phyloP scores from a whole-genome alignment of 2,329 filamentous ascomycete species.

The Scytalidium sp. region DNA sequence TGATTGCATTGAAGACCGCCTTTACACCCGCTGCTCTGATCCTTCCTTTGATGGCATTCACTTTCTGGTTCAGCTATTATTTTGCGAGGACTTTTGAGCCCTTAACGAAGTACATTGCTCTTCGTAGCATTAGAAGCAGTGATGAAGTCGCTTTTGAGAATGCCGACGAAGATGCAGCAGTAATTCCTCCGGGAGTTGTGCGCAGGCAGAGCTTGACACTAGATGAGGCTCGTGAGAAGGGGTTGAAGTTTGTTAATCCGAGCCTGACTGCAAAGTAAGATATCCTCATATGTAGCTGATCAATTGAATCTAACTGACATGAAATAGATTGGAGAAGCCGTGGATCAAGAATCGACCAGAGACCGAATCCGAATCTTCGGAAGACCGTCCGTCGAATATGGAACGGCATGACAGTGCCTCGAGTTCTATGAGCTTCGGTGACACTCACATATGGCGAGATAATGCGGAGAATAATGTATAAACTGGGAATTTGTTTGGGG shows the following conservation, averaged over 20 bases:
- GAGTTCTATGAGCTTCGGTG: conserved; percentile 45
- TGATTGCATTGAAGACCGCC: conserved; percentile 71
- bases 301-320: conserved; percentile 8
- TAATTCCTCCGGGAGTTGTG: conserved; percentile 17
- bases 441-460: conserved; percentile 49
- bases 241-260: conserved; percentile 71
- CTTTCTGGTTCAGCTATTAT: conserved; percentile 85
- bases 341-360: conserved; percentile 51
- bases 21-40: conserved; percentile 72
- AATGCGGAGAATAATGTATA: conserved; percentile 29
- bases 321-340: conserved; percentile 58
- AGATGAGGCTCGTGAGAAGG: conserved; percentile 70
- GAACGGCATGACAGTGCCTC: conserved; percentile 34
- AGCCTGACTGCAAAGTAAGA: conserved; percentile 66
- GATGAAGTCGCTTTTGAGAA: conserved; percentile 45
- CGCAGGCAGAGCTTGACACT: conserved; percentile 52
- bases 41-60: conserved; percentile 72
- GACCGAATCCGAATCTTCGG: conserved; percentile 13
- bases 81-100: conserved; percentile 81
- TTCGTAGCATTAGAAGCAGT: conserved; percentile 74
- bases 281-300: neutral
- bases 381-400: conserved; percentile 6
- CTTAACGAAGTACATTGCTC: conserved; percentile 86
- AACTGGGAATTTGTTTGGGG: conserved; percentile 1
- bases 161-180: conserved; percentile 35